Percentiles rank a stretch among this genome's conserved stretches.
Conservation (phyloP, 202 grass and related monocot species). For the Brachypodium distachyon region DNA sequence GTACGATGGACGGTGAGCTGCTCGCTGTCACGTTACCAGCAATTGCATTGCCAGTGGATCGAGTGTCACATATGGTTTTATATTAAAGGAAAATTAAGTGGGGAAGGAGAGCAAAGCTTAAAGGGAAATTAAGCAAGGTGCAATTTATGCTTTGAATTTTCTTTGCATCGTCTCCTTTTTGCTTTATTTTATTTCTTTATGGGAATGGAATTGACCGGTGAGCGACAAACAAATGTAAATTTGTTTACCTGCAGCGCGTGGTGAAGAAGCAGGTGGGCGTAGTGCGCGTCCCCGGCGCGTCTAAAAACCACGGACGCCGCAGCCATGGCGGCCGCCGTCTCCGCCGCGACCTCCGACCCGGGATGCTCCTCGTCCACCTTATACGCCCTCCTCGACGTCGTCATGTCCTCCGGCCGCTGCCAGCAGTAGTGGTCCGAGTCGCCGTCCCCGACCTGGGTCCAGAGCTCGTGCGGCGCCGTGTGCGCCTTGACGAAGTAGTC, state of each 20-base stretch:
- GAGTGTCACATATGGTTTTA: background rate
- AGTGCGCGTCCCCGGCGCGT: conserved; percentile 42
- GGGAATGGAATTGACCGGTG: no score
- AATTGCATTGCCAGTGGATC: background rate
- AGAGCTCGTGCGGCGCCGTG: conserved; percentile 46
- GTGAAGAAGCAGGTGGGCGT: conserved; percentile 66
- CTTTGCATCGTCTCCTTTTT: background rate
- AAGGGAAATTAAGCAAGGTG: background rate
- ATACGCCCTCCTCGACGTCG: conserved; percentile 61
- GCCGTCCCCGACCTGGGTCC: conserved; percentile 81
- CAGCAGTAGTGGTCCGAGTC: conserved; percentile 96
- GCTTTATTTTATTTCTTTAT: background rate
- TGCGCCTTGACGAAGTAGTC: conserved; percentile 98
- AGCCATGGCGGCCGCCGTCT: conserved; percentile 88
- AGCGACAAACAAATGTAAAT: no score
- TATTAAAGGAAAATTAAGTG: background rate
- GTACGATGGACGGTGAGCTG: background rate
- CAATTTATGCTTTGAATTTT: no score
- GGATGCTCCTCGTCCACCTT: conserved; percentile 67
- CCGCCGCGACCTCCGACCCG: conserved; percentile 79
- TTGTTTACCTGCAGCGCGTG: conserved; percentile 77
- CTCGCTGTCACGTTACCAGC: background rate
- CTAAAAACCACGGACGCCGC: conserved; percentile 64
- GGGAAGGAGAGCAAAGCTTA: background rate
- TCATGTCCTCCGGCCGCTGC: conserved; percentile 99